Evolutionary conservation across 139 green algal species (phyloP).

Genomic region (Volvox reticuliferus): DNA sequence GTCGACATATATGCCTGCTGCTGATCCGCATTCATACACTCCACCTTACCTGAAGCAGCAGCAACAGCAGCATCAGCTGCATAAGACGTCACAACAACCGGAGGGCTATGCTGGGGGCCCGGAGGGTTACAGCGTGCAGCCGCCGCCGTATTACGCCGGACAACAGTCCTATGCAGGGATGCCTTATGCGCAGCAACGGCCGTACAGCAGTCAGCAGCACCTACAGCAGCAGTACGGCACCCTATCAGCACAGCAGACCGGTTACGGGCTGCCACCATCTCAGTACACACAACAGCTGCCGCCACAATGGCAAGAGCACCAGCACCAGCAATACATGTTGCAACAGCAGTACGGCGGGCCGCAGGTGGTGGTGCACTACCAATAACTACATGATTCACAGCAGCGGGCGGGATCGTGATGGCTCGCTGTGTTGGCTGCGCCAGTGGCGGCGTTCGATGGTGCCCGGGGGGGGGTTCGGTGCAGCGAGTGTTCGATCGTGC

Average conservation of each 20-base stretch:
- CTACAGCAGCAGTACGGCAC: not conserved
- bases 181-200: not conserved
- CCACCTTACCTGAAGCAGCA: not conserved
- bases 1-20: no score
- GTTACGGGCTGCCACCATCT: not conserved
- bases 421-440: no score
- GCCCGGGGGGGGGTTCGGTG: no score
- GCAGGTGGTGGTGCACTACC: not conserved
- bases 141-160: not conserved
- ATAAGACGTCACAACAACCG: not conserved
- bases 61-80: not conserved
- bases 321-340: not conserved
- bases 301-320: not conserved
- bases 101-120: not conserved
- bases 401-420: not conserved
- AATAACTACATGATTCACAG: not conserved
- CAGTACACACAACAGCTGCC: not conserved
- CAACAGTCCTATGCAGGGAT: not conserved
- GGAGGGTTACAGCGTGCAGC: not conserved
- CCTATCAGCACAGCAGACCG: not conserved
- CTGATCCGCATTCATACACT: not conserved
- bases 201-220: not conserved
- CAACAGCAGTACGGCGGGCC: not conserved
- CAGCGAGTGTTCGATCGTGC: no score
- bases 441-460: no score